These are phyloP conservation scores for Beauveria varroae DNA, from an alignment of 2,329 filamentous ascomycete species.

Conservation along the genomic window DNA sequence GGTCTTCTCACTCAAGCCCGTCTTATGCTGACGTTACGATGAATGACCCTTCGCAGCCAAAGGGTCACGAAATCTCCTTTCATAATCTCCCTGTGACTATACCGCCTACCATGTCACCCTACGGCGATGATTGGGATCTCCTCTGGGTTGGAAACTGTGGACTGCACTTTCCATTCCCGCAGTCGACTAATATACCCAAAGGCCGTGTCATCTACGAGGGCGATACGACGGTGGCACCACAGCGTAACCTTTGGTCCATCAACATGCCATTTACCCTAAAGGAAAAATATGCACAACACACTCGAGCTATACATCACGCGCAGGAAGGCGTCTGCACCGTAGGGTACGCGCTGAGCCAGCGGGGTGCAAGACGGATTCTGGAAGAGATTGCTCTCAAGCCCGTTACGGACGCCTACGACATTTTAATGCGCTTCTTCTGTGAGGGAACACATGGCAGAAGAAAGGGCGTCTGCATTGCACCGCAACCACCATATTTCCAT, in stretches of 20 bases:
- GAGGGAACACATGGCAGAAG: slow-evolving; percentile 27
- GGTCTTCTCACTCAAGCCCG: neutral
- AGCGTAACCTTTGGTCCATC: slow-evolving; percentile 25
- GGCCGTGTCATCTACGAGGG: slow-evolving; percentile 23
- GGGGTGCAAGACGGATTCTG: slow-evolving; percentile 35
- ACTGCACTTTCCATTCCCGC: slow-evolving; percentile 22
- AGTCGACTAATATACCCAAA: slow-evolving; percentile 17
- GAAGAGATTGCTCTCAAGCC: slow-evolving; percentile 36
- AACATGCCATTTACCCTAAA: slow-evolving; percentile 28
- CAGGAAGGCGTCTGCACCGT: slow-evolving; percentile 32
- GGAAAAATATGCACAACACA: slow-evolving; percentile 31
- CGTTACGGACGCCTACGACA: slow-evolving; percentile 33
- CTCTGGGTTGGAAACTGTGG: slow-evolving; percentile 45
- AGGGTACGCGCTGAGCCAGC: slow-evolving; percentile 37
- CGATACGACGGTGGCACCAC: slow-evolving; percentile 29
- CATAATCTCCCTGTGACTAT: slow-evolving; percentile 14
- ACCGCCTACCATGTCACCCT: slow-evolving; percentile 28
- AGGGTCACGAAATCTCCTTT: slow-evolving; percentile 16
- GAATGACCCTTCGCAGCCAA: slow-evolving; percentile 12
- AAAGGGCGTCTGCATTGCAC: slow-evolving; percentile 31
- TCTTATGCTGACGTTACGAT: slow-evolving; percentile 20
- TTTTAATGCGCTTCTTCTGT: slow-evolving; percentile 39
- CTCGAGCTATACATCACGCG: slow-evolving; percentile 34
- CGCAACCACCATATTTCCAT: slow-evolving; percentile 38
- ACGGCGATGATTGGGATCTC: slow-evolving; percentile 44